These are phyloP conservation scores for Blastocystis sp. DNA, from an alignment of 352 stramenopile genomes.

Conservation along the genomic window DNA sequence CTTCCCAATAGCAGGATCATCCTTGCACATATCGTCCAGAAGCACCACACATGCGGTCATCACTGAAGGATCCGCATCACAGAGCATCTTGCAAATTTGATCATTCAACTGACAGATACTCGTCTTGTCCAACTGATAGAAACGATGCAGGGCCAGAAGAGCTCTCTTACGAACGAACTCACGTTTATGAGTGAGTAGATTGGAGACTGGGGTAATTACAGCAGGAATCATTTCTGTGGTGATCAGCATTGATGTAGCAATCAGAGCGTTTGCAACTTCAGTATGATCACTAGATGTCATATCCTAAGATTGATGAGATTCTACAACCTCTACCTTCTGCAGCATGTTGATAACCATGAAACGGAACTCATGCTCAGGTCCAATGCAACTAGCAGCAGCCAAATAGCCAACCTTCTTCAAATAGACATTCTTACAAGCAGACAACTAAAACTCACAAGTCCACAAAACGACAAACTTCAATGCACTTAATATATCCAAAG, in stretches of 20 bases:
- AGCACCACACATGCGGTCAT: conserved; percentile 92
- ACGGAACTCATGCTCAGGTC: conserved; percentile 95
- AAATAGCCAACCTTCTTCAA: conserved; percentile 72
- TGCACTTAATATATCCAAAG: conserved; percentile 96
- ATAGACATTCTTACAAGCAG: conserved; percentile 60
- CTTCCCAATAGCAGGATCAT: conserved; percentile 89
- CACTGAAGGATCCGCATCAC: conserved; percentile 94
- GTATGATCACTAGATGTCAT: conserved; percentile 78
- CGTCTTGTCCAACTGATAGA: conserved; percentile 94
- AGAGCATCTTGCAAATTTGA: conserved; percentile 89
- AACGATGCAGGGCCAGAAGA: conserved; percentile 94
- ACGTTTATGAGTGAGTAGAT: conserved; percentile 88
- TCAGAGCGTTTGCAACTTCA: conserved; percentile 90
- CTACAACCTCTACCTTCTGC: conserved; percentile 79
- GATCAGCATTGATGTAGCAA: conserved; percentile 90
- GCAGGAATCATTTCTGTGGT: conserved; percentile 97
- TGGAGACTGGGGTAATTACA: conserved; percentile 87
- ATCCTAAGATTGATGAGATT: conserved; percentile 72
- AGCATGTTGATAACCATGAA: conserved; percentile 99
- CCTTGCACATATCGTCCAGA: conserved; percentile 85
- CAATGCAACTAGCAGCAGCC: conserved; percentile 83
- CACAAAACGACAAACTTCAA: conserved; percentile 94
- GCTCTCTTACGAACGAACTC: conserved; percentile 98
- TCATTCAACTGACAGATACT: conserved; percentile 83
- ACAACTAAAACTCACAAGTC: conserved; percentile 86